A percentile compares a stretch with the other conserved stretches of the same genome.
These are phyloP conservation scores for Neofusicoccum cordaticola DNA, from an alignment of 2,329 filamentous ascomycete species.

Conservation along the genomic window DNA sequence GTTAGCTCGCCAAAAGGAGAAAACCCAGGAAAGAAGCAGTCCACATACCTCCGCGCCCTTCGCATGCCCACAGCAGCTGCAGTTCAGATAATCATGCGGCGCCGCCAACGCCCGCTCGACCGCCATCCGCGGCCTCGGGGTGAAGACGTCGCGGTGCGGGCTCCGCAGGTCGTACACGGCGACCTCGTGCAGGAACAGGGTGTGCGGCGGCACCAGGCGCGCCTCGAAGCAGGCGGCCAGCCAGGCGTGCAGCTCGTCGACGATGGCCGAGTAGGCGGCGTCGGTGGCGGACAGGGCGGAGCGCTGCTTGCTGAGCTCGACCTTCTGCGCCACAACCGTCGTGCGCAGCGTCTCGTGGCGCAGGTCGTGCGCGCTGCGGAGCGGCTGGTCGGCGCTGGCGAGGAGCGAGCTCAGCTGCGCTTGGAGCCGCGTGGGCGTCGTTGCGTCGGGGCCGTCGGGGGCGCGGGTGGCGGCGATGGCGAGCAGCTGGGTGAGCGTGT, in stretches of 20 bases:
- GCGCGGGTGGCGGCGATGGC: constrained; percentile 27
- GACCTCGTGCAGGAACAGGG: constrained; percentile 64
- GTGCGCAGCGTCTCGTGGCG: constrained; percentile 69
- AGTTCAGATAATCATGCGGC: constrained; percentile 75
- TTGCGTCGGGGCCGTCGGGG: background rate
- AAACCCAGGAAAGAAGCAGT: background rate
- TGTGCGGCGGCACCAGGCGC: constrained; percentile 48
- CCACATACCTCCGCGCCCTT: constrained; percentile 19
- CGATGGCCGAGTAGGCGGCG: constrained; percentile 64
- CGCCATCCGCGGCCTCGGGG: constrained; percentile 66
- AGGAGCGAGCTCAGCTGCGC: constrained; percentile 1
- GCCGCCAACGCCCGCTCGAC: constrained; percentile 69
- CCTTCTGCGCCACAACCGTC: constrained; percentile 76
- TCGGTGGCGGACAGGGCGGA: constrained; percentile 69
- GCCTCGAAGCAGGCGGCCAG: constrained; percentile 49
- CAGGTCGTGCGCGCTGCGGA: constrained; percentile 74
- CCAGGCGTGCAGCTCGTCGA: constrained; percentile 56
- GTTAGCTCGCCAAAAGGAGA: background rate
- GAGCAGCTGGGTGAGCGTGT: constrained; percentile 49
- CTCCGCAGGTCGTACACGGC: constrained; percentile 72
- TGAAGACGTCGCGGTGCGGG: constrained; percentile 71
- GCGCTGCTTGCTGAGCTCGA: constrained; percentile 74
- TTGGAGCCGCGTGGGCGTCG: background rate
- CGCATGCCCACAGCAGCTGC: constrained; percentile 59
- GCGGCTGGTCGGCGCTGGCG: constrained; percentile 30